phyloP scores from a whole-genome alignment of 2,329 filamentous ascomycete species.

The Diaporthe citriasiana region DNA sequence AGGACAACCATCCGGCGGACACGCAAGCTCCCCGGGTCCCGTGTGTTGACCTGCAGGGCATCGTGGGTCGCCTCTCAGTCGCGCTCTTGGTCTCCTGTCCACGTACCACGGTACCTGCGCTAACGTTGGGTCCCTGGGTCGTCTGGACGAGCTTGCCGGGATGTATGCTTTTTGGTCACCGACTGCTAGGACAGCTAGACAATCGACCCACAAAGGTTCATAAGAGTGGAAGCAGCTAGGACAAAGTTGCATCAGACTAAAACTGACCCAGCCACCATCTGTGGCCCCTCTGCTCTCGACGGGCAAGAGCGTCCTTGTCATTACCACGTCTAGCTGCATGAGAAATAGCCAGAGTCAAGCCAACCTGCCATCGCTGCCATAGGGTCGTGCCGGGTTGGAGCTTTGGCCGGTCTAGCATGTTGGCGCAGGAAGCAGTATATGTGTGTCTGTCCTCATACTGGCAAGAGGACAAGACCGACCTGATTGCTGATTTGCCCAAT shows the following conservation, averaged over 20 bases:
- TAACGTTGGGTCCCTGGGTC: constrained; percentile 12
- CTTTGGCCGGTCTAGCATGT: background rate
- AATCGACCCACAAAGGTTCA: constrained; percentile 28
- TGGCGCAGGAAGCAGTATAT: constrained; percentile 22
- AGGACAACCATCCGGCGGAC: background rate
- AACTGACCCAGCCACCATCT: constrained; percentile 27
- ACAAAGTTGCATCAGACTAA: constrained; percentile 36
- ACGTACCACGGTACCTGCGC: constrained; percentile 26
- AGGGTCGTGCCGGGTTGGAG: background rate
- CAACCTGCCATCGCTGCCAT: background rate
- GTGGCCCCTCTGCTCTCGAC: background rate
- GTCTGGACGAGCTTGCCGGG: constrained; percentile 29
- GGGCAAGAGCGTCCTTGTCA: background rate
- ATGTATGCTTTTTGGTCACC: constrained; percentile 31
- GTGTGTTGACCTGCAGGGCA: constrained; percentile 9
- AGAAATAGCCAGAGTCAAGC: background rate
- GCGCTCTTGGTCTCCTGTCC: background rate
- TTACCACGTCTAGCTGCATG: background rate
- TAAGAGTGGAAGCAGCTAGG: constrained; percentile 29
- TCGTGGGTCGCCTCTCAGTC: constrained; percentile 12
- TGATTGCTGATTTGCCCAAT: background rate
- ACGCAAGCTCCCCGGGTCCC: background rate
- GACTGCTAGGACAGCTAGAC: constrained; percentile 20
- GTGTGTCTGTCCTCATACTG: background rate
- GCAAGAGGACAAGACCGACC: background rate